Base-by-base conservation (phyloP, 352 stramenopile species). In the Pythium rishiriense region DNA sequence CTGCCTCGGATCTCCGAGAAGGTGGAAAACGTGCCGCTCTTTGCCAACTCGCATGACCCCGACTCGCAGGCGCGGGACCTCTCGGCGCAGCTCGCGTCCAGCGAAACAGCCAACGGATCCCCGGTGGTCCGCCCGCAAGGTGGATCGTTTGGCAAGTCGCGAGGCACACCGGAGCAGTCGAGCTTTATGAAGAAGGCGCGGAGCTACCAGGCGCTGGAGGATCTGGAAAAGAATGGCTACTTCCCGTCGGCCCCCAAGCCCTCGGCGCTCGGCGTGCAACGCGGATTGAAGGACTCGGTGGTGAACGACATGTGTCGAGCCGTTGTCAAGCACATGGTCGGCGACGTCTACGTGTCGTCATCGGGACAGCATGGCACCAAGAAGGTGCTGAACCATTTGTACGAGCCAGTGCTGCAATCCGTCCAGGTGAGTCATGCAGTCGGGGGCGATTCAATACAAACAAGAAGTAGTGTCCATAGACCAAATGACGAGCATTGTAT, bases 271-370 rank as follows among this genome's bases (percentile, higher is more conserved):
- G 86, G 86, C n/a, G 82, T 93, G 12, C 86, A 94, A 59, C 76
- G 86, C 39, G 86, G 83, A 9, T 69, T 94, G 7, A 94, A 93
- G 57, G 76, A 94, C 69, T 94, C 86, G 55, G 86, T 94, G 35
- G 82, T 94, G 55, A 93, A 94, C 70, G 86, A 94, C 53, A 94
- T 94, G 86, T 94, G 86, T 62, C 82, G 82, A 39, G 86, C 86
- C 0, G 86, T 94, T 0, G 86, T 91, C 46, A 95, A 95, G 72
- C 86, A 95, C 70, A 95, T 95, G 84, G 86, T 95, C 28, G 86
- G 86, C 26, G 86, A 95, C 58, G 80, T 92, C 58, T 94, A 94
- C 50, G 85, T 93, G 51, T 83, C 81, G 41, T 84, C 82, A 0
- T 88, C 82, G 0, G 78, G 74, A 0, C 83, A 83, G 3, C 77